These are phyloP conservation scores for Saccharomycopsis fodiens DNA, from an alignment of 805 yeast genomes.

Conservation along the genomic window DNA sequence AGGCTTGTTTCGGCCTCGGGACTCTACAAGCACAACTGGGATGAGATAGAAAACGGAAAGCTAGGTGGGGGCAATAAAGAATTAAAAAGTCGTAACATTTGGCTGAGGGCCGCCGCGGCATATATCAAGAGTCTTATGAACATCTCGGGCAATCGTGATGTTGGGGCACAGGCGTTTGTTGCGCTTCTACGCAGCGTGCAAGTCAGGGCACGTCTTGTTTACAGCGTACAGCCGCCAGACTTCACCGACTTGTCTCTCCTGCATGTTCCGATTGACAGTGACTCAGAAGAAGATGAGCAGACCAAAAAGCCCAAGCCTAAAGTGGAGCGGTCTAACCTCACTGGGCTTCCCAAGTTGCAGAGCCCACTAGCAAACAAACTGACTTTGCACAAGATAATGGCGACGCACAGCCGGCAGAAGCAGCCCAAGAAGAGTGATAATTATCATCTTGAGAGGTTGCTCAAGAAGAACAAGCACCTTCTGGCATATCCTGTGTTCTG, in stretches of 20 bases:
- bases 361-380: conserved; percentile 17
- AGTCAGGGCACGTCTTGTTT: conserved; percentile 64
- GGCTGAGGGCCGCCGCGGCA: too few species aligned
- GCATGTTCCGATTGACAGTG: not conserved
- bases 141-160: conserved; percentile 64
- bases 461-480: conserved; percentile 20
- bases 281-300: not conserved
- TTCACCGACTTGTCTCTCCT: conserved; percentile 36
- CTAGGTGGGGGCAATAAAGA: too few species aligned
- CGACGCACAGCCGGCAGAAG: conserved; percentile 3
- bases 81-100: conserved; percentile 8
- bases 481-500: conserved; percentile 66
- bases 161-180: conserved; percentile 84
- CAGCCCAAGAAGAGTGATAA: conserved; percentile 1
- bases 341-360: conserved; percentile 21
- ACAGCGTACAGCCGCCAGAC: conserved; percentile 89
- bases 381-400: conserved; percentile 24
- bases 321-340: conserved; percentile 18
- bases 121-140: conserved; percentile 25
- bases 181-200: conserved; percentile 64
- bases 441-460: conserved; percentile 20
- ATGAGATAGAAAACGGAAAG: conserved; percentile 30
- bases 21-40: conserved; percentile 40
- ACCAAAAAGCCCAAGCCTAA: not conserved
- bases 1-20: conserved; percentile 35